phyloP scores from a whole-genome alignment of 345 rosid genomes.

The Murraya paniculata region DNA sequence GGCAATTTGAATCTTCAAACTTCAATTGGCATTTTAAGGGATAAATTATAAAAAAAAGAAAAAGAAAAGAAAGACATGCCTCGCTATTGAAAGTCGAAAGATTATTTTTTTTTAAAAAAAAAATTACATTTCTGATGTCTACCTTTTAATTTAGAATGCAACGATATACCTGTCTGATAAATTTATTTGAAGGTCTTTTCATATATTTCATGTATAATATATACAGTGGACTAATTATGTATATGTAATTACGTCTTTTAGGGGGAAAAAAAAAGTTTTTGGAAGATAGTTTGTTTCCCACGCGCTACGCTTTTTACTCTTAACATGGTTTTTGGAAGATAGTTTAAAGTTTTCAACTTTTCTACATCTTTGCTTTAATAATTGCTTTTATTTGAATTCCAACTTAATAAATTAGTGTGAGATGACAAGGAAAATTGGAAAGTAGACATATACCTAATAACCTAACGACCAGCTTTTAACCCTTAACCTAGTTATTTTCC shows the following conservation, averaged over 20 bases:
- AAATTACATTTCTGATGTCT: not conserved
- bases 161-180: not conserved
- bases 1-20: no score
- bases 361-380: not conserved
- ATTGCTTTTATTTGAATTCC: not conserved
- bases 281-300: not conserved
- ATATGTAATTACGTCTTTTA: not conserved
- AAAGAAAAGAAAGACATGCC: no score
- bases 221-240: no score
- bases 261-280: no score
- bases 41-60: no score
- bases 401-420: not conserved
- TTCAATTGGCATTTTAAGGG: not conserved
- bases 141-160: not conserved
- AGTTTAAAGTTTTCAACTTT: not conserved
- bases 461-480: not conserved
- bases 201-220: not conserved
- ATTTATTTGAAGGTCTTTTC: not conserved
- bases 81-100: no score
- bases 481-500: not conserved
- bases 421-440: not conserved
- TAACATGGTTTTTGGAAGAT: no score
- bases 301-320: not conserved
- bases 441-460: not conserved
- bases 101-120: not conserved